Conservation (phyloP, 345 rosid genomes). For the Alliaria petiolata region DNA sequence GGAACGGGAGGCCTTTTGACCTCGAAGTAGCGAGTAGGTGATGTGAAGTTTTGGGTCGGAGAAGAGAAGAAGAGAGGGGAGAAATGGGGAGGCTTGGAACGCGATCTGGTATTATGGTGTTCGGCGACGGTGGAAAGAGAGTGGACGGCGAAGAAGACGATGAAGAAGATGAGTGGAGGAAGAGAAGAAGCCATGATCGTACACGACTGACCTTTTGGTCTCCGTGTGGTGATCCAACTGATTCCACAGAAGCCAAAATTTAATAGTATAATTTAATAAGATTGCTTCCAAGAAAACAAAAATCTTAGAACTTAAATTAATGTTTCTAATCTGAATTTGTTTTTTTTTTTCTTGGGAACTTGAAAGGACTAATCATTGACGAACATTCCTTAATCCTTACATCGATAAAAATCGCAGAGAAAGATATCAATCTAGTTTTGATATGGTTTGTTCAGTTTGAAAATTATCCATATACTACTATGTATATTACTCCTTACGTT, state of each 20-base stretch:
- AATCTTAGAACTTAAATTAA: not conserved
- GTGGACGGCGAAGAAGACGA: slow-evolving; percentile 30
- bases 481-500: not conserved
- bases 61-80: slow-evolving; percentile 32
- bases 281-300: not conserved
- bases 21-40: slow-evolving; percentile 70
- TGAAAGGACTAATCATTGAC: not conserved
- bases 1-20: slow-evolving; percentile 55
- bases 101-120: slow-evolving; percentile 38
- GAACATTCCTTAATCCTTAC: not conserved
- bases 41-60: slow-evolving; percentile 12
- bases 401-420: no score
- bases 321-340: no score
- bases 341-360: not conserved
- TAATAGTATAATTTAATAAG: not conserved
- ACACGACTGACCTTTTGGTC: not conserved
- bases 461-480: no score
- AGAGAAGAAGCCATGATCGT: slow-evolving; percentile 42
- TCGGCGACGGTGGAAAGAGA: slow-evolving; percentile 32
- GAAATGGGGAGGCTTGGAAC: slow-evolving; percentile 32
- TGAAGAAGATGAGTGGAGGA: slow-evolving; percentile 27
- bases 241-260: not conserved
- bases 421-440: no score
- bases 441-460: no score
- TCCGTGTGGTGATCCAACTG: slow-evolving; percentile 2